Percentiles rank a stretch among this genome's conserved stretches.
Evolutionary conservation across 2,329 filamentous ascomycete genomes (phyloP).

Genomic region (Colletotrichum sp.): DNA sequence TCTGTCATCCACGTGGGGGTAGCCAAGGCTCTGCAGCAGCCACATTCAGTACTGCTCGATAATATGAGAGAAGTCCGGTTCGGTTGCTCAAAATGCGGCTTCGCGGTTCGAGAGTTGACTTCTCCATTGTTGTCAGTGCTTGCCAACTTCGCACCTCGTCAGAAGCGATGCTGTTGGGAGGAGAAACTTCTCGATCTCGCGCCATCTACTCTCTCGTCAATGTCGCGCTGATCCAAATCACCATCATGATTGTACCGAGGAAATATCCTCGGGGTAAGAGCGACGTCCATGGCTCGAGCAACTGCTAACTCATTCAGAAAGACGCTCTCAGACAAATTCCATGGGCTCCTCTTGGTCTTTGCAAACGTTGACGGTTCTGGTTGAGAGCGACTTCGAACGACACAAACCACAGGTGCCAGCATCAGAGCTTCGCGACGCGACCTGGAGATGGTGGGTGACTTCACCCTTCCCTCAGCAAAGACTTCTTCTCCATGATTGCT

Average conservation of each 20-base stretch:
- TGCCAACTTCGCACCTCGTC: not conserved
- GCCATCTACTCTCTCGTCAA: not conserved
- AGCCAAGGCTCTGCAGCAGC: not conserved
- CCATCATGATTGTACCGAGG: not conserved
- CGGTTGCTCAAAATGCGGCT: not conserved
- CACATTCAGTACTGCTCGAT: not conserved
- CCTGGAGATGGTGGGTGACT: not conserved
- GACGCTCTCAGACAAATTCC: rapidly evolving
- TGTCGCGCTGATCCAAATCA: not conserved
- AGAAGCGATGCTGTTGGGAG: not conserved
- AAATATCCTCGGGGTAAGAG: not conserved
- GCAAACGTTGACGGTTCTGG: not conserved
- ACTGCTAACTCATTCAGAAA: not conserved
- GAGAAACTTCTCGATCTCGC: not conserved
- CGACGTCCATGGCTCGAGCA: rapidly evolving
- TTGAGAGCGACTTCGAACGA: not conserved
- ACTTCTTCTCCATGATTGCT: not conserved
- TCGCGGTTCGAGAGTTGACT: not conserved
- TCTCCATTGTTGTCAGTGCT: rapidly evolving
- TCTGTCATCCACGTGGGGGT: not conserved
- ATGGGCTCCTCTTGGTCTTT: not conserved
- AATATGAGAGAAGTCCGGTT: not conserved
- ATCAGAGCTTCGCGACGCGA: not conserved
- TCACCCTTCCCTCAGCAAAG: not conserved
- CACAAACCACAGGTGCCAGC: not conserved